Conservation (phyloP, 2,329 filamentous ascomycete species). For the Alternaria infectoria region DNA sequence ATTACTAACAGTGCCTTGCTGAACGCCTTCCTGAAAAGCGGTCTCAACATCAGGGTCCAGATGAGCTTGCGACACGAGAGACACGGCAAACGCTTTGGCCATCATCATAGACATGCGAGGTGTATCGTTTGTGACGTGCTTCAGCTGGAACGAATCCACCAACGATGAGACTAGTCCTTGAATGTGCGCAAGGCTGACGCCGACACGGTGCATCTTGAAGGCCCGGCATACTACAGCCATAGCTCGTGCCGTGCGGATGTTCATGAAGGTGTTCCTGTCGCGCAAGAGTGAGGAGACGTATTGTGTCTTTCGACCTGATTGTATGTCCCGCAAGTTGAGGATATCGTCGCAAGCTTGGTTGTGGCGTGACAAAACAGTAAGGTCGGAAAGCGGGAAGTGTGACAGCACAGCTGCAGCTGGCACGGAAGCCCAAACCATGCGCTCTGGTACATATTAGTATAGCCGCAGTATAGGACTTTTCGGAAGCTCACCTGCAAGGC, state of each 20-base stretch:
- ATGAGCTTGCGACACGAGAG: not conserved
- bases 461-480: too few species aligned
- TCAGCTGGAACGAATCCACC: not conserved
- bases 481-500: conserved; percentile 2
- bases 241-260: not conserved
- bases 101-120: not conserved
- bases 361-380: not conserved
- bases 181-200: not conserved
- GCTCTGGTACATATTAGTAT: too few species aligned
- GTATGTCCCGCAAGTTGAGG: not conserved
- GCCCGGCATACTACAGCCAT: not conserved
- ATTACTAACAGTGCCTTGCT: not conserved
- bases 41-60: not conserved
- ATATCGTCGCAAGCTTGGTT: not conserved
- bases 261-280: not conserved
- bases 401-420: not conserved
- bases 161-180: conserved; percentile 2
- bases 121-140: not conserved
- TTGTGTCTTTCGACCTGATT: not conserved
- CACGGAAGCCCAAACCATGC: not conserved
- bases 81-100: conserved; percentile 6
- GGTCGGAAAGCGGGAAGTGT: not conserved
- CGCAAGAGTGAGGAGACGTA: not conserved
- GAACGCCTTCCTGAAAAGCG: conserved; percentile 6
- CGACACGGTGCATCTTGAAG: not conserved